Evolutionary conservation across 257 asterid species (phyloP).

Genomic region (Jasminum sambac): DNA sequence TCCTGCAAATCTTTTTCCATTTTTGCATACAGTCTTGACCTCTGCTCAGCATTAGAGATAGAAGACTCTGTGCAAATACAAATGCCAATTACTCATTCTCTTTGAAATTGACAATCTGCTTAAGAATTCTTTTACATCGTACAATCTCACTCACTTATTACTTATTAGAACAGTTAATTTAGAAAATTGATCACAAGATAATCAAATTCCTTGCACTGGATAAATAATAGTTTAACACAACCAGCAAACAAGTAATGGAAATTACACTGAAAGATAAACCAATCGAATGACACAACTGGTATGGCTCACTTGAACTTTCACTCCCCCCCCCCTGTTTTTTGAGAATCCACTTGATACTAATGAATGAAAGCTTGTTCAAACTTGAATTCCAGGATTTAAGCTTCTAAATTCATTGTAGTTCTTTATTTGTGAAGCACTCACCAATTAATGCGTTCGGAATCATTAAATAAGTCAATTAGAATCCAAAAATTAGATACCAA

Average conservation of each 20-base stretch:
- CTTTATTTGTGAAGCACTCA: neutral
- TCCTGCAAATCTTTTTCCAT: conserved; percentile 80
- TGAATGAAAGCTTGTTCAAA: neutral
- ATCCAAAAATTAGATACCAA: neutral
- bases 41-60: conserved; percentile 52
- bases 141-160: neutral
- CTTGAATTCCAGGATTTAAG: neutral
- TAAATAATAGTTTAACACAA: neutral
- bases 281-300: neutral
- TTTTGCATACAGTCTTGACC: conserved; percentile 65
- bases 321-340: no score
- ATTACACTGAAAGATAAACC: neutral
- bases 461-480: neutral
- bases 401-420: neutral
- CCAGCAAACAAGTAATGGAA: neutral
- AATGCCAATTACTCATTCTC: conserved; percentile 21
- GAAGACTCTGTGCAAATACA: conserved; percentile 38
- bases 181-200: neutral
- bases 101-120: conserved; percentile 8
- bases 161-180: neutral
- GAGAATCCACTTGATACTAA: neutral
- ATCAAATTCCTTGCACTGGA: neutral
- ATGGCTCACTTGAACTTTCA: neutral
- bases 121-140: neutral
- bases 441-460: neutral